These are phyloP conservation scores for Coemansia sp. DNA, from an alignment of 192 early-diverging fungal species.

Conservation along the genomic window DNA sequence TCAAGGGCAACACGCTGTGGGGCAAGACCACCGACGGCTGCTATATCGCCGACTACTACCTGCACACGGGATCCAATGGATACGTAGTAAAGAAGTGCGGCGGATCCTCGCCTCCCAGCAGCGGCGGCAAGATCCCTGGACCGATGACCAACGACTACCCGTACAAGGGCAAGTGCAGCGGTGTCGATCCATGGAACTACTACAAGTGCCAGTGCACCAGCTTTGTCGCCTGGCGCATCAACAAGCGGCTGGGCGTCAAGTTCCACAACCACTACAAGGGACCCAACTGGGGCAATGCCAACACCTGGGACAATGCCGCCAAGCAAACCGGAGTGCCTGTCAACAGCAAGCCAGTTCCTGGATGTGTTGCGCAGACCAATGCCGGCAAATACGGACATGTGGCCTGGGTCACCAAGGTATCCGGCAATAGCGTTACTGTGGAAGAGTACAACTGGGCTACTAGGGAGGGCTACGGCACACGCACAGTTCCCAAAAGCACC, in stretches of 20 bases:
- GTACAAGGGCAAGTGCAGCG: conserved; percentile 22
- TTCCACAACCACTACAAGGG: conserved; percentile 49
- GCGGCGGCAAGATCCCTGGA: conserved; percentile 20
- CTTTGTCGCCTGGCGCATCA: conserved; percentile 50
- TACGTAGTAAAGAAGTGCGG: conserved; percentile 27
- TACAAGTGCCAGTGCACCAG: conserved; percentile 47
- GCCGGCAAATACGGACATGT: conserved; percentile 31
- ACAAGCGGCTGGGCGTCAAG: conserved; percentile 36
- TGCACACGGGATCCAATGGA: conserved; percentile 34
- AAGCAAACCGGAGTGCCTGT: conserved; percentile 18
- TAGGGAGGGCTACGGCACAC: conserved; percentile 18
- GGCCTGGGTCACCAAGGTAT: conserved; percentile 43
- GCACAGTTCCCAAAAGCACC: conserved; percentile 28
- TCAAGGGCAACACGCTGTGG: conserved; percentile 41
- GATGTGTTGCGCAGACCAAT: conserved; percentile 22
- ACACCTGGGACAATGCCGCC: conserved; percentile 19
- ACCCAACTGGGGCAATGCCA: conserved; percentile 24
- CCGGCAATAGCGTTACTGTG: conserved; percentile 26
- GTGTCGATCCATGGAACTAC: conserved; percentile 33
- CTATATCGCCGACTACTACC: conserved; percentile 52
- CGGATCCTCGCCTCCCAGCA: conserved; percentile 14
- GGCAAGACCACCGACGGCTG: conserved; percentile 46
- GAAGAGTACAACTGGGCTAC: conserved; percentile 36
- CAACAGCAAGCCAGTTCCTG: conserved; percentile 22
- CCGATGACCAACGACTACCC: conserved; percentile 47